These are phyloP conservation scores for Pseudonectria foliicola DNA, from an alignment of 2,329 filamentous ascomycete species.

Conservation along the genomic window DNA sequence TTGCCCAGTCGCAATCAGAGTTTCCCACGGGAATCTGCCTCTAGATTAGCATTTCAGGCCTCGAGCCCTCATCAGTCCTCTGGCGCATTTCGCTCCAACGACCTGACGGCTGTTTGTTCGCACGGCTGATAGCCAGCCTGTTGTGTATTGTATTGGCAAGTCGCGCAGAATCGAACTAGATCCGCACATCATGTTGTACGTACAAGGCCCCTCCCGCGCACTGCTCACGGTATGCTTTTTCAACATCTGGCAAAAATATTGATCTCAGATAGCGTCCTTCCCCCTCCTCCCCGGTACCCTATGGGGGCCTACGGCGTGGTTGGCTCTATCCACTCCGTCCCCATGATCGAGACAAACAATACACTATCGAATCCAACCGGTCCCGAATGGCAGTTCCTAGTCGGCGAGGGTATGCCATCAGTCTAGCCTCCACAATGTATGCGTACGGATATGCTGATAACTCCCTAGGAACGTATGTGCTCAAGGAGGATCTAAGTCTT, in stretches of 20 bases:
- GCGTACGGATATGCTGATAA: slow-evolving; percentile 9
- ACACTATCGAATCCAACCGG: slow-evolving; percentile 72
- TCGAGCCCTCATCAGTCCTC: too few species aligned
- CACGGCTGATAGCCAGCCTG: too few species aligned
- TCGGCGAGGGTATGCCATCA: slow-evolving; percentile 68
- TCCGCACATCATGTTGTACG: slow-evolving; percentile 20
- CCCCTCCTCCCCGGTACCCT: slow-evolving; percentile 78
- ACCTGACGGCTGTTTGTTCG: too few species aligned
- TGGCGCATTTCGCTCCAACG: too few species aligned
- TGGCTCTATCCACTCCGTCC: slow-evolving; percentile 58
- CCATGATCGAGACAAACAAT: slow-evolving; percentile 92
- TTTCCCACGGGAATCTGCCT: too few species aligned
- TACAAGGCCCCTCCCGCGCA: slow-evolving; percentile 3
- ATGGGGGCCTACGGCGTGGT: slow-evolving; percentile 60
- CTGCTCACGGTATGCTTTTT: slow-evolving; percentile 6
- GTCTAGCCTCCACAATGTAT: not conserved
- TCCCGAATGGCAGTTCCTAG: slow-evolving; percentile 81
- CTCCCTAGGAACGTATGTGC: slow-evolving; percentile 69
- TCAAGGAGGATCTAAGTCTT: slow-evolving; percentile 85
- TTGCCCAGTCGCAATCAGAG: too few species aligned
- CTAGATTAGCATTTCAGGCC: too few species aligned
- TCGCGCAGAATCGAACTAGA: too few species aligned
- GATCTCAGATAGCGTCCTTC: slow-evolving; percentile 72
- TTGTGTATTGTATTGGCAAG: too few species aligned
- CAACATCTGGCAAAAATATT: too few species aligned